Evolutionary conservation across 2,329 filamentous ascomycete genomes (phyloP), one percentile per base, ranked within the genome.

Genomic region (Blumeria hordei): DNA sequence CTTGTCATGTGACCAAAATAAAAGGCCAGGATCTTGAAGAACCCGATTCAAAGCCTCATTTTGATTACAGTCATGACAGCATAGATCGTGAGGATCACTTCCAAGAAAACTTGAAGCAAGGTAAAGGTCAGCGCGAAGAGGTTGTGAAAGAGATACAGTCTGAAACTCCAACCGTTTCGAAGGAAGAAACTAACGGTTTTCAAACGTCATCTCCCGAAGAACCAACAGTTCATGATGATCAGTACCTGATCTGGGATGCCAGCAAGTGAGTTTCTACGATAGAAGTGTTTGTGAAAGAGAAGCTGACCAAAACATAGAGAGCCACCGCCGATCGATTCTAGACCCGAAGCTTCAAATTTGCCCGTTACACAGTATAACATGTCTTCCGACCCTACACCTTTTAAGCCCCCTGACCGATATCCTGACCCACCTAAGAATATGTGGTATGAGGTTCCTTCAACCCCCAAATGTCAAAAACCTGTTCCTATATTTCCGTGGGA

Each of bases 401-500:
- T 93, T 68, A 75, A 85, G 55, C 77, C 88, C 35, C 88, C 88
- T 16, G 68, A 71, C 57, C 74, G 77, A 54, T 92, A 94, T 63
- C 85, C 88, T 2, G 85, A 86, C 63, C 85, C 87, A 16, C 87
- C 88, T 0, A 83, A 76, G 66, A 77, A 88, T 64, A 88, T 94
- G 85, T 92, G 83, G 74, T 94, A 92, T 65, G 72, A 90, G 62
- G 76, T 93, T 37, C 88, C 88, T 5, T 74, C 77, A 57, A 71
- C 72, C 16, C 77, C 78, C 21, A 73, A 77, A 51, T 70, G 74
- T 45, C 72, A 80, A 59, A 75, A 71, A 58, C 76, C 80, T 12
- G 74, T 75, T 51, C 74, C 80, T 3, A 81, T 96, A 52, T 98
- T 98, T 67, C 92, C 92, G 0, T 98, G 92, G 92, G 92, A 98